Base-by-base conservation (phyloP, 495 filamentous ascomycete species). In the Hypoxylon trugodes region DNA sequence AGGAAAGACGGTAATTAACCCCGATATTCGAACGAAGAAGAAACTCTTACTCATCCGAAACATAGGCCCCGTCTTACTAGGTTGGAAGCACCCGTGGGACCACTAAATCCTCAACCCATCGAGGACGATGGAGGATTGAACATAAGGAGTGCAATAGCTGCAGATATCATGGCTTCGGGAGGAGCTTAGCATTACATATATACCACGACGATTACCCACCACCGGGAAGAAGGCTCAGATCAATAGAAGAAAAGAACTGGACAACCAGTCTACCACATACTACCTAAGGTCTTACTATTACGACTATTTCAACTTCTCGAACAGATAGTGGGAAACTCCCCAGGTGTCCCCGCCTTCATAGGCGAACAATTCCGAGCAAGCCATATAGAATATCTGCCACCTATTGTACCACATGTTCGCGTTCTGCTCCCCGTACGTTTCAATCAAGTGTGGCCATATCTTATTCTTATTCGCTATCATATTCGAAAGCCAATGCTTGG, bases 11-110 rank as follows among this genome's bases (percentile, higher is more conserved):
- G 85, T 86, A 79, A 68, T 52, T 56, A 5, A 66, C 32, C 60
- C 52, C 15, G 9, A 51, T n/a, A 36, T 19, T 42, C 32, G 25
- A 47, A 22, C 50, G 48, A 60, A 52, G 30, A 35, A 15, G 25
- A n/a, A 58, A 37, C 22, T 16, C 53, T 69, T 73, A 72, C 71
- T 69, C 42, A 71, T 54, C 26, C 47, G 33, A 36, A 47, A 40
- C 15, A 52, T 64, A 81, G 79, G 82, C 18, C 82, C 95, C 10
- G 95, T 86, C 26, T 79, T 99, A 50, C 68, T 99, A 57, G 95
- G 95, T 67, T 93, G 87, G 91, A 98, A 91, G 79, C 96, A 98
- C 73, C 96, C 95, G 48, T 99, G 96, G 96, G 95, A 99, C 67
- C 96, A 99, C 81, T 98, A 85, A 87, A 74, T 48, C 53, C 72